A percentile compares a stretch with the other conserved stretches of the same genome.
These are phyloP conservation scores for Colletotrichum sojae DNA, from an alignment of 2,329 filamentous ascomycete species.

Conservation along the genomic window DNA sequence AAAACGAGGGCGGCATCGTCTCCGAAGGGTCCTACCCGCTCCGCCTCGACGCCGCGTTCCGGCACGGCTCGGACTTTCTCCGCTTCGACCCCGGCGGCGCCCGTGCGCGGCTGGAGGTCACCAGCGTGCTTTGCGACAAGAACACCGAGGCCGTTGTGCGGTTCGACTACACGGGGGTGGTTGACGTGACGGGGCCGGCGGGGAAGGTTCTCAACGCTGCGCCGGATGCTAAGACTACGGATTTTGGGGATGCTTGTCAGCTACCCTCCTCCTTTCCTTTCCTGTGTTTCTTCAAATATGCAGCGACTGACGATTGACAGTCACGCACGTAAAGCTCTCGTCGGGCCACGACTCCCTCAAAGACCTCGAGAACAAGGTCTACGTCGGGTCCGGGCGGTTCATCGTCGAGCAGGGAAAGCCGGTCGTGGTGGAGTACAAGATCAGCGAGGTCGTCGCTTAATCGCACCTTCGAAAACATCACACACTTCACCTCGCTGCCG, in stretches of 20 bases:
- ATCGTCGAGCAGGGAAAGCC: constrained; percentile 52
- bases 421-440: constrained; percentile 58
- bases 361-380: constrained; percentile 55
- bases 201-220: constrained; percentile 50
- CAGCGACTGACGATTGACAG: constrained; percentile 40
- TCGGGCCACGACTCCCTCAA: constrained; percentile 53
- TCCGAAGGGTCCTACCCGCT: constrained; percentile 55
- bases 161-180: constrained; percentile 56
- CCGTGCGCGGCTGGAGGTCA: constrained; percentile 56
- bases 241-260: constrained; percentile 57
- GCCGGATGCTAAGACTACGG: constrained; percentile 54
- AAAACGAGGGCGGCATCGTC: constrained; percentile 49
- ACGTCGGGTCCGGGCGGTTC: constrained; percentile 58
- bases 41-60: constrained; percentile 53
- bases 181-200: constrained; percentile 51
- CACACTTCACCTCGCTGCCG: too few species aligned
- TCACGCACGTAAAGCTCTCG: constrained; percentile 56
- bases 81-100: constrained; percentile 54
- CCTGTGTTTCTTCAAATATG: too few species aligned
- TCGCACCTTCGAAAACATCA: background rate
- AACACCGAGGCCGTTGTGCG: constrained; percentile 50
- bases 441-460: constrained; percentile 53
- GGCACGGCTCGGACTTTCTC: constrained; percentile 57
- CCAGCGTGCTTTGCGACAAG: constrained; percentile 51
- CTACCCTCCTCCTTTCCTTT: constrained; percentile 11